A percentile compares a stretch with the other conserved stretches of the same genome.
These are phyloP conservation scores for Trypanosoma congolense DNA, from an alignment of 208 protist genomes.

Conservation along the genomic window DNA sequence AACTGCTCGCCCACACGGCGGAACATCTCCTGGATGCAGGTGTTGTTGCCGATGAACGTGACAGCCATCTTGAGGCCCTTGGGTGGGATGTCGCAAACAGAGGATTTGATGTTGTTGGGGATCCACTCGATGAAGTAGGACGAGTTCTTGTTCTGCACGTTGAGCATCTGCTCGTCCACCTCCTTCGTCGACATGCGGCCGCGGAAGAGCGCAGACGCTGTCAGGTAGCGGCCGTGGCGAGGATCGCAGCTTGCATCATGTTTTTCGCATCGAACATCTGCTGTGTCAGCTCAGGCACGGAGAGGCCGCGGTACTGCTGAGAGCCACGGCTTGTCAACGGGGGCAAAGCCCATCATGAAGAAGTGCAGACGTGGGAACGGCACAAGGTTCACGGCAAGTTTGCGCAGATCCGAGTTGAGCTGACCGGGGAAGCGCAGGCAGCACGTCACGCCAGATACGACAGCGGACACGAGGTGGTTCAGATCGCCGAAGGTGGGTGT, in stretches of 20 bases:
- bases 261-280: slow-evolving; percentile 98
- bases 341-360: slow-evolving; percentile 97
- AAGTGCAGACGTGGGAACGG: slow-evolving; percentile 99
- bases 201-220: slow-evolving; percentile 87
- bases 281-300: slow-evolving; percentile 94
- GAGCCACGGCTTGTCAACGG: slow-evolving; percentile 89
- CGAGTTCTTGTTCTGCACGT: slow-evolving; percentile 94
- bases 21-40: slow-evolving; percentile 93
- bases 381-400: slow-evolving; percentile 97
- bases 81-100: slow-evolving; percentile 89
- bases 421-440: slow-evolving; percentile 97
- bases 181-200: slow-evolving; percentile 95
- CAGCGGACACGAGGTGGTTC: slow-evolving; percentile 94
- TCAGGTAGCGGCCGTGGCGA: slow-evolving; percentile 57
- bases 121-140: slow-evolving; percentile 92
- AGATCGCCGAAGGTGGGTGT: slow-evolving; percentile 96
- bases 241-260: slow-evolving; percentile 94
- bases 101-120: slow-evolving; percentile 69
- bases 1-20: slow-evolving; percentile 94
- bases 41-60: slow-evolving; percentile 94
- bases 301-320: slow-evolving; percentile 85
- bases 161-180: slow-evolving; percentile 95
- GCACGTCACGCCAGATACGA: slow-evolving; percentile 95
- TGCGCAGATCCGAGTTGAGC: slow-evolving; percentile 95
- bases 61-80: slow-evolving; percentile 92